Conservation (phyloP, 108 stramenopile species). For the Ochromonas danica region DNA sequence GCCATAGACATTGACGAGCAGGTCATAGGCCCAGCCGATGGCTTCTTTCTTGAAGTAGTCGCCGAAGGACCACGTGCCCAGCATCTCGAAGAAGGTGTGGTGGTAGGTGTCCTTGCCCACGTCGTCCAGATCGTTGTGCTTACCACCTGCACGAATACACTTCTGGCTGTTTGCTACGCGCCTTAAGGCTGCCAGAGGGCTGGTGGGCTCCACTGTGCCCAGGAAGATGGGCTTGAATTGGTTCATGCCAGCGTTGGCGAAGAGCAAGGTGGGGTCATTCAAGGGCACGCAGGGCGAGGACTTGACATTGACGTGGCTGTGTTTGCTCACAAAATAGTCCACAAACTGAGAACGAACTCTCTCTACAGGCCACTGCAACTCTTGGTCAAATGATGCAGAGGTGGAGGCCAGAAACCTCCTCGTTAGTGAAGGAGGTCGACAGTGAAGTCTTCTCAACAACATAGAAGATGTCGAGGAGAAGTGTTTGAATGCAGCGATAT, state of each 20-base stretch:
- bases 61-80: constrained; percentile 56
- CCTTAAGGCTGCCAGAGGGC: constrained; percentile 48
- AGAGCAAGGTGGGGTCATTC: constrained; percentile 55
- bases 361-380: constrained; percentile 26
- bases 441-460: too few relatives aligned
- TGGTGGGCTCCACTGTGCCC: constrained; percentile 53
- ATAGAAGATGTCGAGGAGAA: too few relatives aligned
- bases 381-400: too few relatives aligned
- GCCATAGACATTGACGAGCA: constrained; percentile 45
- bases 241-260: constrained; percentile 62
- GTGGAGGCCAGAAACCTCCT: too few relatives aligned
- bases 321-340: constrained; percentile 29
- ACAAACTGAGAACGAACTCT: constrained; percentile 22
- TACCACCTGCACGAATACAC: constrained; percentile 62
- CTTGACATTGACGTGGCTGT: constrained; percentile 4
- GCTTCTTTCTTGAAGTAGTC: constrained; percentile 50
- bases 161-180: constrained; percentile 59
- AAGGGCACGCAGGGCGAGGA: constrained; percentile 52
- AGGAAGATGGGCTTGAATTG: constrained; percentile 61
- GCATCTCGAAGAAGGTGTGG: constrained; percentile 64
- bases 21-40: constrained; percentile 54
- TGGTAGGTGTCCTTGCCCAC: constrained; percentile 61
- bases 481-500: too few relatives aligned
- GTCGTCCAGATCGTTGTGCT: constrained; percentile 62
- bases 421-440: too few relatives aligned